Percentiles rank a stretch among this genome's conserved stretches.
These are phyloP conservation scores for Zygosaccharomyces pseudobailii DNA, from an alignment of 1,139 yeast genomes.

Conservation along the genomic window DNA sequence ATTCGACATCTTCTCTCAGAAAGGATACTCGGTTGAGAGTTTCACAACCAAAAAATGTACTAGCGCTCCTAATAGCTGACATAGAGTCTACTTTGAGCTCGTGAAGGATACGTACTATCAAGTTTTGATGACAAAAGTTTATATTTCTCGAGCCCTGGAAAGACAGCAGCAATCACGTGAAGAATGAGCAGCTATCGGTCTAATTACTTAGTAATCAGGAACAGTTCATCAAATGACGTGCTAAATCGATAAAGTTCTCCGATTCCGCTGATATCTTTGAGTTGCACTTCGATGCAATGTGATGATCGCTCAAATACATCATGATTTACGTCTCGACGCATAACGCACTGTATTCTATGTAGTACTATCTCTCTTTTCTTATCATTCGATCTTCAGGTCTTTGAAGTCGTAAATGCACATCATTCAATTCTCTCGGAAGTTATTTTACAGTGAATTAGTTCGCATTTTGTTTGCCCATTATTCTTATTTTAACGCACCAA, in stretches of 20 bases:
- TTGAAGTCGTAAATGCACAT: too few relatives aligned
- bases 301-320: not conserved
- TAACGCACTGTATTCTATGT: not conserved
- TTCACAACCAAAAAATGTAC: slow-evolving; percentile 46
- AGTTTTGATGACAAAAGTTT: not conserved
- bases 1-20: slow-evolving; percentile 60
- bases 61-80: slow-evolving; percentile 10
- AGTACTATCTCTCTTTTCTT: not conserved
- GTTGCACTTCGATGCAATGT: not conserved
- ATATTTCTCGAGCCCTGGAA: not conserved
- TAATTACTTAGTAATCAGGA: too few relatives aligned
- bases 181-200: too few relatives aligned
- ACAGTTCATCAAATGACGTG: too few relatives aligned
- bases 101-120: not conserved
- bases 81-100: not conserved
- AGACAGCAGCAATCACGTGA: not conserved
- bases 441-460: too few relatives aligned
- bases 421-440: too few relatives aligned
- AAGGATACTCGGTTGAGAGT: slow-evolving; percentile 77
- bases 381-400: not conserved
- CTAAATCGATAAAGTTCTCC: too few relatives aligned
- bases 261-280: not conserved
- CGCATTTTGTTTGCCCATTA: too few relatives aligned
- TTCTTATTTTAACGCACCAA: too few relatives aligned
- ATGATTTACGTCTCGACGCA: slow-evolving; percentile 3